These are phyloP conservation scores for Didymella pinodella DNA, from an alignment of 2,329 filamentous ascomycete species.

Conservation along the genomic window DNA sequence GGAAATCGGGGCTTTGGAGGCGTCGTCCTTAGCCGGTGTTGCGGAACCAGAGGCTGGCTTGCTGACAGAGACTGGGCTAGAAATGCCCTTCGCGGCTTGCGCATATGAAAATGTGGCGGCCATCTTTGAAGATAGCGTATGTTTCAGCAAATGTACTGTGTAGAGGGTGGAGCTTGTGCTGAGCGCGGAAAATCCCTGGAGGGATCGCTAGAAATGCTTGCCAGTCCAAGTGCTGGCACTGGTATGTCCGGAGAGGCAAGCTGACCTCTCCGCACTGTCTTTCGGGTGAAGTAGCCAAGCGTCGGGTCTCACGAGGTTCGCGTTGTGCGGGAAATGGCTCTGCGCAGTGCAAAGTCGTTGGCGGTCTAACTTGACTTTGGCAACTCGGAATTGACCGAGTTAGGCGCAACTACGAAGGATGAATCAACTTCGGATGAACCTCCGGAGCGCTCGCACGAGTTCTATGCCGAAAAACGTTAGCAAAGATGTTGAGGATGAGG, in stretches of 20 bases:
- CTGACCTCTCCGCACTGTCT: slow-evolving; percentile 52
- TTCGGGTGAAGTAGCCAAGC: slow-evolving; percentile 31
- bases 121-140: slow-evolving; percentile 31
- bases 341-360: slow-evolving; percentile 18
- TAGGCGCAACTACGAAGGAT: slow-evolving; percentile 13
- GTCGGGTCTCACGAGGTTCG: slow-evolving; percentile 19
- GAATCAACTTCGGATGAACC: slow-evolving; percentile 21
- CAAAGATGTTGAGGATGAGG: slow-evolving; percentile 13
- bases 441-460: slow-evolving; percentile 20
- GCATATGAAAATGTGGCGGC: slow-evolving; percentile 82
- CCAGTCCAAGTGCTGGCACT: slow-evolving; percentile 42
- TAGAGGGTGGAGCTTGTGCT: slow-evolving; percentile 12
- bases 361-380: slow-evolving; percentile 9
- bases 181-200: slow-evolving; percentile 39
- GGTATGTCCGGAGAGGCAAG: slow-evolving; percentile 53
- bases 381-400: slow-evolving; percentile 16
- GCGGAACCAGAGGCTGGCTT: slow-evolving; percentile 55
- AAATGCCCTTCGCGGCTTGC: slow-evolving; percentile 87
- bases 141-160: slow-evolving; percentile 13
- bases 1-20: slow-evolving; percentile 32
- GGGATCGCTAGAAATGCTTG: slow-evolving; percentile 43
- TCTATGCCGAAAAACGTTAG: slow-evolving; percentile 31
- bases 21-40: slow-evolving; percentile 53
- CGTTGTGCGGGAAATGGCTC: slow-evolving; percentile 8
- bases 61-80: slow-evolving; percentile 54